phyloP scores from a whole-genome alignment of 2,329 filamentous ascomycete genomes.

The Alternaria consortialis region DNA sequence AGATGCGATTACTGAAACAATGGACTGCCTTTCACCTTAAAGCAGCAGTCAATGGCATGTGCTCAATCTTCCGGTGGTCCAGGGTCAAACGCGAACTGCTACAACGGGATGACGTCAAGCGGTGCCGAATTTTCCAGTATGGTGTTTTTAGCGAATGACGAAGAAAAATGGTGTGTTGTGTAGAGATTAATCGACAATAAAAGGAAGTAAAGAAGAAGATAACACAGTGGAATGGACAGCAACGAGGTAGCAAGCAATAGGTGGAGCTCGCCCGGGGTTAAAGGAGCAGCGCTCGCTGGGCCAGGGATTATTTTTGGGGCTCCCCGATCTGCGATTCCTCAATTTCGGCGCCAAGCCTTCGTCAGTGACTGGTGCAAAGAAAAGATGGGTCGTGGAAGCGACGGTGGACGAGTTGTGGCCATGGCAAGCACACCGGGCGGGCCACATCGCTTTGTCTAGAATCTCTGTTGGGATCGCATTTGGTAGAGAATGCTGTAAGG shows the following conservation, averaged over 20 bases:
- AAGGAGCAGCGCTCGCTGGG: constrained; percentile 17
- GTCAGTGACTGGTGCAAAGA: constrained; percentile 18
- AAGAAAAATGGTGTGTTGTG: not conserved
- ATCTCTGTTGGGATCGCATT: constrained; percentile 27
- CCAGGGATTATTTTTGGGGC: constrained; percentile 30
- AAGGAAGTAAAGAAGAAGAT: not conserved
- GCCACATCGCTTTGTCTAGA: constrained; percentile 15
- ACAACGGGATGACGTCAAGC: constrained; percentile 18
- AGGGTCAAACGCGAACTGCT: constrained; percentile 3
- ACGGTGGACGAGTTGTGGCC: constrained; percentile 14
- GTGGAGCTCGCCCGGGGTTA: constrained; percentile 24
- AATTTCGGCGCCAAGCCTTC: constrained; percentile 16
- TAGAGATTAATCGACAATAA: not conserved
- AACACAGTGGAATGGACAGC: not conserved
- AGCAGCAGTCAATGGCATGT: constrained; percentile 12
- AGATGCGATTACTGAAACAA: constrained; percentile 1
- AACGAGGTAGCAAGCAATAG: constrained; percentile 16
- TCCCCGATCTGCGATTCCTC: constrained; percentile 32
- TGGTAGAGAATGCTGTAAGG: constrained; percentile 3
- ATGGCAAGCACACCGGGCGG: constrained; percentile 21
- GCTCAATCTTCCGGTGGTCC: constrained; percentile 4
- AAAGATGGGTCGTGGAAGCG: constrained; percentile 30
- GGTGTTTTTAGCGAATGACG: constrained; percentile 10
- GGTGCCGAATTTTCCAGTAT: constrained; percentile 1
- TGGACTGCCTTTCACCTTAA: not conserved